phyloP scores from a whole-genome alignment of 208 protist genomes.

The Crithidia acanthocephali region DNA sequence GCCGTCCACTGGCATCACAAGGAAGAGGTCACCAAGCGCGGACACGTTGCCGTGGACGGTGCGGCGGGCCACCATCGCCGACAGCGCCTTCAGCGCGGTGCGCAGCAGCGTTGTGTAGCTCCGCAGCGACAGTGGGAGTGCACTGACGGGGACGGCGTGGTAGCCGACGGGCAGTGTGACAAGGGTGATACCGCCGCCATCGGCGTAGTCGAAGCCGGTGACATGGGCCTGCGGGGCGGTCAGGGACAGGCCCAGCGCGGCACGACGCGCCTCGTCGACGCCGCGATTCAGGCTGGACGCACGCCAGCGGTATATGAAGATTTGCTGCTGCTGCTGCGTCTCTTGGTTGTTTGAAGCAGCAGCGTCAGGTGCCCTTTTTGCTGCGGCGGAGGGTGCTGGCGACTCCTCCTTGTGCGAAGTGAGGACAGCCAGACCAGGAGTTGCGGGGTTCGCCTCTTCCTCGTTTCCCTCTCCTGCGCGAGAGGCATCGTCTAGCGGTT shows the following conservation, averaged over 20 bases:
- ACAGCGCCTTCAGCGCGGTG: slow-evolving; percentile 57
- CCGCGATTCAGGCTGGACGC: slow-evolving; percentile 31
- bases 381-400: slow-evolving; percentile 2
- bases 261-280: slow-evolving; percentile 63
- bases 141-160: slow-evolving; percentile 56
- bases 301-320: slow-evolving; percentile 77
- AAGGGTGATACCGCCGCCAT: slow-evolving; percentile 65
- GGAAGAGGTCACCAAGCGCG: slow-evolving; percentile 61
- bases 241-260: slow-evolving; percentile 63
- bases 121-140: slow-evolving; percentile 49
- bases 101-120: slow-evolving; percentile 62
- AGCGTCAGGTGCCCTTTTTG: not conserved
- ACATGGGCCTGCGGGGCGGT: slow-evolving; percentile 49
- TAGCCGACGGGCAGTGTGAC: slow-evolving; percentile 54
- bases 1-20: slow-evolving; percentile 40
- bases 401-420: not conserved
- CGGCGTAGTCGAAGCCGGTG: slow-evolving; percentile 49
- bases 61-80: slow-evolving; percentile 70
- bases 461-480: not conserved
- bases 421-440: not conserved
- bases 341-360: not conserved
- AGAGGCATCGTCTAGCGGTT: not conserved
- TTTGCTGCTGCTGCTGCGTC: slow-evolving; percentile 21
- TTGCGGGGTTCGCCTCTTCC: not conserved
- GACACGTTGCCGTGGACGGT: slow-evolving; percentile 70